Conservation (phyloP, 2,329 filamentous ascomycete genomes). For the Epichloe sylvatica region DNA sequence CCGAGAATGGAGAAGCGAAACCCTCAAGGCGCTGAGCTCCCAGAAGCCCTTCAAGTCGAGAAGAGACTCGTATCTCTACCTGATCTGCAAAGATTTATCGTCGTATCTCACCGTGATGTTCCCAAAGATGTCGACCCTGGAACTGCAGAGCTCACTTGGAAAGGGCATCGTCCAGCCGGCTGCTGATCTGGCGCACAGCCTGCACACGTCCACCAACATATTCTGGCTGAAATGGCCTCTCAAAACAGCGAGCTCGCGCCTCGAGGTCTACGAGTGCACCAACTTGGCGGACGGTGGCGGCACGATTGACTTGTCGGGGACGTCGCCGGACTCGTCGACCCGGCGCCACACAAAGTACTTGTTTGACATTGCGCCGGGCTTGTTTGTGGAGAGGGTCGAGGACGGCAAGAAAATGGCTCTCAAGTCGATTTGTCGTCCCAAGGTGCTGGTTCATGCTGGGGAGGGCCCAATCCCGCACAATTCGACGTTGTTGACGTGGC, state of each 20-base stretch:
- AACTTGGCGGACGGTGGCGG: conserved; percentile 20
- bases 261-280: conserved; percentile 24
- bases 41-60: conserved; percentile 19
- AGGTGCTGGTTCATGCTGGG: conserved; percentile 19
- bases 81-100: conserved; percentile 21
- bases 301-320: conserved; percentile 17
- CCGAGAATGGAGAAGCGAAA: conserved; percentile 25
- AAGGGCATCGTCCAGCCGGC: conserved; percentile 22
- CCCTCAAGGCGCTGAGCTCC: conserved; percentile 19
- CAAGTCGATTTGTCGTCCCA: conserved; percentile 21
- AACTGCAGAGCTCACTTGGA: conserved; percentile 20
- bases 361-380: conserved; percentile 23
- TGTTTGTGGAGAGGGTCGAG: conserved; percentile 24
- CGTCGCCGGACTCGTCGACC: conserved; percentile 14
- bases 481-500: conserved; percentile 21
- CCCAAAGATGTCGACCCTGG: conserved; percentile 14
- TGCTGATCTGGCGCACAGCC: conserved; percentile 21
- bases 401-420: conserved; percentile 18
- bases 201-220: conserved; percentile 21
- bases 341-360: conserved; percentile 20
- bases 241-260: conserved; percentile 19
- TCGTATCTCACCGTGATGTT: conserved; percentile 17
- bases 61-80: conserved; percentile 14
- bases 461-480: conserved; percentile 15
- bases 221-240: conserved; percentile 25